Percentiles rank a stretch among this genome's conserved stretches.
Conservation (phyloP, 1,139 yeast species). For the Kodamaea plutei region DNA sequence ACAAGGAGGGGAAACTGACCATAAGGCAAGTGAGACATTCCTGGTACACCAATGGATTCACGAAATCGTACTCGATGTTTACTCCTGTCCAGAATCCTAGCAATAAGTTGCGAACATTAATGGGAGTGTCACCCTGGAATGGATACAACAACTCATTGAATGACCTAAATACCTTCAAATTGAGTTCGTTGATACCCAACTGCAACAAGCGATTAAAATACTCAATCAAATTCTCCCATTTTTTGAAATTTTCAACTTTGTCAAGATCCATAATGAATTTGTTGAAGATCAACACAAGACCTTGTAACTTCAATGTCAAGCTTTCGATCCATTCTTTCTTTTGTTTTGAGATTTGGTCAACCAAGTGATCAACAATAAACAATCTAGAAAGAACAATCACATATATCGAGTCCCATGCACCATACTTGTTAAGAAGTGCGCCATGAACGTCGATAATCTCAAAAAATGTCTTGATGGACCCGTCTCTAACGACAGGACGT, state of each 20-base stretch:
- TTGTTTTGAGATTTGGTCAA: constrained; percentile 8
- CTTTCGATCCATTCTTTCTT: constrained; percentile 54
- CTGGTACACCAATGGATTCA: constrained; percentile 47
- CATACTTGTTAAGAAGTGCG: constrained; percentile 38
- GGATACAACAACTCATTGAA: constrained; percentile 43
- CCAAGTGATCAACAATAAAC: constrained; percentile 18
- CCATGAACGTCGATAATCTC: constrained; percentile 82
- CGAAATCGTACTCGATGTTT: constrained; percentile 56
- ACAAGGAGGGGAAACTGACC: constrained; percentile 46
- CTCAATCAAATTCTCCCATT: constrained; percentile 49
- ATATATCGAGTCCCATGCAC: constrained; percentile 56
- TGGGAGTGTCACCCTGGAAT: constrained; percentile 14
- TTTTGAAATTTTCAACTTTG: constrained; percentile 14
- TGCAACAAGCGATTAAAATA: constrained; percentile 41
- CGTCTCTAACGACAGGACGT: constrained; percentile 81
- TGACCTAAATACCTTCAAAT: constrained; percentile 49
- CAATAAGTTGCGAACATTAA: constrained; percentile 35
- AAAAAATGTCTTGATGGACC: constrained; percentile 83
- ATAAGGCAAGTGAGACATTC: constrained; percentile 52
- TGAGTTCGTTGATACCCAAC: constrained; percentile 44
- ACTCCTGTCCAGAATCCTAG: constrained; percentile 65
- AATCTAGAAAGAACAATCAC: constrained; percentile 43
- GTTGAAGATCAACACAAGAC: constrained; percentile 49
- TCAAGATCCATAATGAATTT: constrained; percentile 37
- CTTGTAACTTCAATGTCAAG: constrained; percentile 52